Evolutionary conservation across 257 asterid species (phyloP), one percentile per base, ranked within the genome.

Genomic region (Capsicum pubescens): DNA sequence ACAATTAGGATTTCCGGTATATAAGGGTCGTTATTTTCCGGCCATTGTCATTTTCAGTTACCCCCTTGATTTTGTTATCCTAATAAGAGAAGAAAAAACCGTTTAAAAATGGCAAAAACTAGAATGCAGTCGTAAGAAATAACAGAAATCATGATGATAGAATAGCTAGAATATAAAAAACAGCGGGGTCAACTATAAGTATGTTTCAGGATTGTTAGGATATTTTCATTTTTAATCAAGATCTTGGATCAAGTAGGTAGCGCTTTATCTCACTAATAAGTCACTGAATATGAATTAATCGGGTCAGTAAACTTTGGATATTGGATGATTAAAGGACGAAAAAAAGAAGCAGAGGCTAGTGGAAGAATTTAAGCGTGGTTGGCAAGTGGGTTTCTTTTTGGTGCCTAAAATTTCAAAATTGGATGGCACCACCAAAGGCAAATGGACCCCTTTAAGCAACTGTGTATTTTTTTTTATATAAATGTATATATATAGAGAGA

Each of bases 361-460:
- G 42, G 39, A 48, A 7, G 39, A 64, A 21, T 72, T 19, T 6
- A 72, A 19, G 59, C 10, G 7, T 72, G 42, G 39, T 48, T 48
- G 80, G 42, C 80, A 11, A 48, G 44, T 74, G 19, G 60, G 8
- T 19, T 74, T 48, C 80, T 72, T 48, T 71, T 52, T 12, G 11
- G 44, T 50, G 3, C n/a, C 60, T 3, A 19, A 74, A 46, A 19
- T 74, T 69, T 50, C 44, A 48, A 50, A 74, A 48, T 48, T 74
- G 80, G 60, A 74, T 74, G 60, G 13, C 21, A 48, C 59, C 59
- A 17, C 57, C 17, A 72, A 72, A 46, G 39, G 59, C 59, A 64
- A 48, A 19, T 72, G 80, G 32, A 48, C 6, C 15, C 7, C 19
- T 72, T 46, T n/a, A 5, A 72, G n/a, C 80, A 46, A 72, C 1